Evolutionary conservation across 371 early-diverging fungal genomes (phyloP), one percentile per base, ranked within the genome.

Genomic region (Nosema bombycis): DNA sequence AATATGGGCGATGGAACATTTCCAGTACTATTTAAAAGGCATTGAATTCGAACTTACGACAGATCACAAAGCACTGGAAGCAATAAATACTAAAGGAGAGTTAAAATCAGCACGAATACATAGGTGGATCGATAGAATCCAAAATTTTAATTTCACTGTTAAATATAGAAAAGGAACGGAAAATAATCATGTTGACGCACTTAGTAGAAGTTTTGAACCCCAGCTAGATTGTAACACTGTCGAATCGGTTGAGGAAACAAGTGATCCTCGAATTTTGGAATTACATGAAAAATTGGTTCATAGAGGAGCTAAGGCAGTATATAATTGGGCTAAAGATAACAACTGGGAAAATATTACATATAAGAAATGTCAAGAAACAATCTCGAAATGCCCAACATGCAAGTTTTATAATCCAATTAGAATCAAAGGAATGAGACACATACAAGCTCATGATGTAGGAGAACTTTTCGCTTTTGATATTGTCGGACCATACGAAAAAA

Each of bases 41-140:
- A 67, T 46, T 46, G 36, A 58, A 58, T 83, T 80, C 70, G 61
- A 2, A 58, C 14, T 83, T 23, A 56, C 55, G 12, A 83, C 83
- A 28, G 83, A 83, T 56, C 83, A 83, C 36, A 78, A 75, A 75
- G 80, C 83, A 21, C 26, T 83, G 62, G n/a, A 54, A 70, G 23
- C 32, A 2, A 23, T 82, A 2, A 38, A 62, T 73, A 36, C 72
- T 14, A 80, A 70, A 46, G 57, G 32, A 61, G 54, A 26, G 14
- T 30, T 72, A 1, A 15, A 37, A 29, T 32, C 12, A 18, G 2
- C 15, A 30, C 54, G 79, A 64, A 54, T 80, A 38, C 18, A 56
- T 2, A 65, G 78, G 55, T 77, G 77, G 78, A 54, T 64, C 4
- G 65, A 76, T 32, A 63, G 62, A 64, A 24, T 81, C 4, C 57